These are phyloP conservation scores for Dactylellina parvicollis DNA, from an alignment of 2,329 filamentous ascomycete genomes.

Conservation along the genomic window DNA sequence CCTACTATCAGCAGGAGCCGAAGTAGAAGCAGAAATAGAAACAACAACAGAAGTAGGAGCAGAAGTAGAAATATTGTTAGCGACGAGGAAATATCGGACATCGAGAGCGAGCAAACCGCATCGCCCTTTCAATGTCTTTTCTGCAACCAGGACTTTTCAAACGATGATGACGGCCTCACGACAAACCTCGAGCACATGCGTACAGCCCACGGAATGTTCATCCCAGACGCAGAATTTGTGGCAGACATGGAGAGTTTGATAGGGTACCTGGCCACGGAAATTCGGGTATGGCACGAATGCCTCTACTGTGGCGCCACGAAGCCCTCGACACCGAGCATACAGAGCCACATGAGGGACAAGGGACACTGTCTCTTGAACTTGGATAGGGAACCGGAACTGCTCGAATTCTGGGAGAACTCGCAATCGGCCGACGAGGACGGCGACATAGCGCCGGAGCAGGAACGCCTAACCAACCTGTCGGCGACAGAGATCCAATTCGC, in stretches of 20 bases:
- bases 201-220: constrained; percentile 57
- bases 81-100: constrained; percentile 19
- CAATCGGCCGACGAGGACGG: constrained; percentile 7
- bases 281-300: constrained; percentile 59
- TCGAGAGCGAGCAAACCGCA: constrained; percentile 42
- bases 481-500: background rate
- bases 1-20: constrained; percentile 16
- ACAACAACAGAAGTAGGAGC: constrained; percentile 22
- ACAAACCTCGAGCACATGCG: constrained; percentile 59
- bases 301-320: constrained; percentile 60
- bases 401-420: constrained; percentile 59
- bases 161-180: constrained; percentile 30
- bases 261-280: constrained; percentile 58
- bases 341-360: constrained; percentile 61
- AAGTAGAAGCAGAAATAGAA: constrained; percentile 15
- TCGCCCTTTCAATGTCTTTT: constrained; percentile 59
- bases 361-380: constrained; percentile 60
- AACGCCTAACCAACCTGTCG: background rate
- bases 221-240: constrained; percentile 58
- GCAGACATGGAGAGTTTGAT: constrained; percentile 59
- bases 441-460: background rate
- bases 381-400: constrained; percentile 59
- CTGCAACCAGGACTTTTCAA: constrained; percentile 56
- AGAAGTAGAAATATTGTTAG: background rate
- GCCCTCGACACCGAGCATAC: constrained; percentile 57